Evolutionary conservation across 2,329 filamentous ascomycete genomes (phyloP).

Genomic region (Aulographum hederae): DNA sequence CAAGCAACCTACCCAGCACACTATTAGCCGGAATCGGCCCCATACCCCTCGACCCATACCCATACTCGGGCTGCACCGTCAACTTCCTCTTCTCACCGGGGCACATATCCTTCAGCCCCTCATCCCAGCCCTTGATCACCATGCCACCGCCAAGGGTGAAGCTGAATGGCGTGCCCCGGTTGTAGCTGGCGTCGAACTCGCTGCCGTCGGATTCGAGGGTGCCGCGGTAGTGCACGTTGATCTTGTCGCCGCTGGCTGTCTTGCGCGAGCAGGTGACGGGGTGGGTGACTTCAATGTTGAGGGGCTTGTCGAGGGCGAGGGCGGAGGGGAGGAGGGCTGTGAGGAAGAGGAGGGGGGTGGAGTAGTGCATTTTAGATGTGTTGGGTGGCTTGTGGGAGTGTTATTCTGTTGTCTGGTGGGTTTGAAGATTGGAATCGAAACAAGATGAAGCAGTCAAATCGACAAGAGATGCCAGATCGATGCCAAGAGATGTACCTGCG

Average conservation of each 20-base stretch:
- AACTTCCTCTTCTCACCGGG: constrained; percentile 84
- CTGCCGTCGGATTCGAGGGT: constrained; percentile 53
- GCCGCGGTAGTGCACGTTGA: constrained; percentile 78
- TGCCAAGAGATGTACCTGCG: too few species aligned
- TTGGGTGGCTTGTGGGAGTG: too few species aligned
- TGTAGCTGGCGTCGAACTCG: constrained; percentile 40
- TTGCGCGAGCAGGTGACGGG: constrained; percentile 65
- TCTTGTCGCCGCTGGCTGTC: constrained; percentile 48
- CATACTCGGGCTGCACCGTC: constrained; percentile 75
- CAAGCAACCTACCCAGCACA: constrained; percentile 42
- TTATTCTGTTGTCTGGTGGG: too few species aligned
- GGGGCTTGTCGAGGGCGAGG: constrained; percentile 29
- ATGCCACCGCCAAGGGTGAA: constrained; percentile 70
- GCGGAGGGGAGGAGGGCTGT: constrained; percentile 30
- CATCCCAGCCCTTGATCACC: constrained; percentile 94
- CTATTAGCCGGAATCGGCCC: constrained; percentile 76
- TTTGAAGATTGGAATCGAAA: not conserved
- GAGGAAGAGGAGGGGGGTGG: constrained; percentile 16
- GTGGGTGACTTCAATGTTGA: constrained; percentile 62
- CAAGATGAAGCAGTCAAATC: not conserved
- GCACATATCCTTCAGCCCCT: constrained; percentile 87
- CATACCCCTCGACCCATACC: constrained; percentile 60
- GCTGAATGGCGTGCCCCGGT: constrained; percentile 56
- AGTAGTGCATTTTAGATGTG: constrained; percentile 1
- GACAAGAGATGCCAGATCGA: too few species aligned